These are phyloP conservation scores for Lantana camara DNA, from an alignment of 257 asterid species.

Conservation along the genomic window DNA sequence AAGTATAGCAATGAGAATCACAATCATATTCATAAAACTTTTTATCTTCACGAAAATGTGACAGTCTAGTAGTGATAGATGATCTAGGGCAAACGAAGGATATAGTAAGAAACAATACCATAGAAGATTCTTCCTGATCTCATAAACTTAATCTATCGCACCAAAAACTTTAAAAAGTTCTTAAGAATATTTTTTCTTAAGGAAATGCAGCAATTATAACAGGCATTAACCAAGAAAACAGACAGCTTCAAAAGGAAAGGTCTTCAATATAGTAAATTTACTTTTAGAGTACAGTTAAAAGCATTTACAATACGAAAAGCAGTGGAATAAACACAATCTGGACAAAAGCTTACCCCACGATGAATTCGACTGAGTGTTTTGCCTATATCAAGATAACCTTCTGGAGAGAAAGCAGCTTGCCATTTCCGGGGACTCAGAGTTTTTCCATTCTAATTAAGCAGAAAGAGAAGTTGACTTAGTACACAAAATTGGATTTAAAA, in stretches of 20 bases:
- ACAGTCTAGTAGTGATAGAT: neutral
- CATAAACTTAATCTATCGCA: slow-evolving; percentile 8
- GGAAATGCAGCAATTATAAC: neutral
- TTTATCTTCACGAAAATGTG: too few species aligned
- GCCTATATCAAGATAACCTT: slow-evolving; percentile 84
- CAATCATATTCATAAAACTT: slow-evolving; percentile 8
- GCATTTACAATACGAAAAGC: neutral
- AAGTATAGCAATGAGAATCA: slow-evolving; percentile 9
- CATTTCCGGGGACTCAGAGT: slow-evolving; percentile 91
- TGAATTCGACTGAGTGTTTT: slow-evolving; percentile 80
- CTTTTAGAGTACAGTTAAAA: slow-evolving; percentile 7
- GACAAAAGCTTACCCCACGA: slow-evolving; percentile 68
- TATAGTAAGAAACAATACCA: neutral
- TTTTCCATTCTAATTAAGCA: slow-evolving; percentile 74
- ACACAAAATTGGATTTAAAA: slow-evolving; percentile 14
- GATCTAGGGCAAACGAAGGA: neutral
- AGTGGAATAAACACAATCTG: slow-evolving; percentile 32
- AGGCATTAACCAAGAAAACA: slow-evolving; percentile 3
- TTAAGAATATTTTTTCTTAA: neutral
- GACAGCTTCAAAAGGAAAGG: neutral
- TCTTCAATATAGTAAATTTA: neutral
- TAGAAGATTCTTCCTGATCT: neutral
- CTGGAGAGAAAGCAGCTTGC: slow-evolving; percentile 75
- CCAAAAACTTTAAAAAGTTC: slow-evolving; percentile 5
- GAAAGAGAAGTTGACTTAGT: slow-evolving; percentile 29